Evolutionary conservation across 2,329 filamentous ascomycete genomes (phyloP).

Genomic region (Stagonosporopsis rhizophila): DNA sequence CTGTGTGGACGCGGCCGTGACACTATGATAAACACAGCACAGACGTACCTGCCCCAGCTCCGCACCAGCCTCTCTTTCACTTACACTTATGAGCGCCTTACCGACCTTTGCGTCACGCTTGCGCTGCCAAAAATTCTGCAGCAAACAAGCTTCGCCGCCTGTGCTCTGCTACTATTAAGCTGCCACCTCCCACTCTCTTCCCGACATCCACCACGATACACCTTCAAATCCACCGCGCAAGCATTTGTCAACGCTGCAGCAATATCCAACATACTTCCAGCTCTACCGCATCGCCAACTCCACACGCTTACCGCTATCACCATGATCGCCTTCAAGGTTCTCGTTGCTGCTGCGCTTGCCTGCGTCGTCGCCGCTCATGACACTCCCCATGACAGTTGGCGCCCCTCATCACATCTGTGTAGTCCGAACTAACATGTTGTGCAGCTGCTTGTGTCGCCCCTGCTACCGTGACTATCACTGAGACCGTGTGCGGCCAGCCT

Average conservation of each 20-base stretch:
- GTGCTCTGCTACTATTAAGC: slow-evolving; percentile 24
- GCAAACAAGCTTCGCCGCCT: slow-evolving; percentile 20
- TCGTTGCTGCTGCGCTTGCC: slow-evolving; percentile 29
- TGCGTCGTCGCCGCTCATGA: slow-evolving; percentile 28
- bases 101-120: slow-evolving; percentile 10
- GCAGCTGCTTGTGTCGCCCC: slow-evolving; percentile 25
- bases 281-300: slow-evolving; percentile 29
- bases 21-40: slow-evolving; percentile 20
- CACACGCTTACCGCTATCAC: slow-evolving; percentile 24
- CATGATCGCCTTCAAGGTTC: slow-evolving; percentile 39
- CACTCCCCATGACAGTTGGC: slow-evolving; percentile 22
- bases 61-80: slow-evolving; percentile 21
- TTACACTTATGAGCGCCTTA: slow-evolving; percentile 17
- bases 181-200: slow-evolving; percentile 10
- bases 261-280: slow-evolving; percentile 24
- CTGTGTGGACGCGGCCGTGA: slow-evolving; percentile 23
- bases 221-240: slow-evolving; percentile 20
- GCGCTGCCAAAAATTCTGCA: slow-evolving; percentile 12
- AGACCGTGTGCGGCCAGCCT: slow-evolving; percentile 32
- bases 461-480: slow-evolving; percentile 37
- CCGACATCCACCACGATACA: slow-evolving; percentile 22
- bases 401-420: slow-evolving; percentile 1
- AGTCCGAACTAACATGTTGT: slow-evolving; percentile 18
- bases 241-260: slow-evolving; percentile 32
- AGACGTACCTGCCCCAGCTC: slow-evolving; percentile 10